phyloP scores from a whole-genome alignment of 2,329 filamentous ascomycete species.

The Cladosporium velox region DNA sequence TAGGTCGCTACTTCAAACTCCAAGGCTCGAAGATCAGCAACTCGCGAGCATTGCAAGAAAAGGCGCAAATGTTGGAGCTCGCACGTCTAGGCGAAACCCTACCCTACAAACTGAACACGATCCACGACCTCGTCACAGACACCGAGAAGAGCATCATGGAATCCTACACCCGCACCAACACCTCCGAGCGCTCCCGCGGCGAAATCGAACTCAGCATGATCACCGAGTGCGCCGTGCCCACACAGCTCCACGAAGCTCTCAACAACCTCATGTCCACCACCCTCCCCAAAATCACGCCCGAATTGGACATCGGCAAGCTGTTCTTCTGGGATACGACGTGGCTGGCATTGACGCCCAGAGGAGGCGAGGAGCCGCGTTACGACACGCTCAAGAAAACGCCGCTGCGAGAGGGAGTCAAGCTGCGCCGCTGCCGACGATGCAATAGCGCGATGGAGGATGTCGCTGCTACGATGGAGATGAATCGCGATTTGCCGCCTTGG shows the following conservation, averaged over 20 bases:
- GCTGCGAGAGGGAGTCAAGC: conserved; percentile 36
- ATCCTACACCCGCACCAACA: conserved; percentile 53
- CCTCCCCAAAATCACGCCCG: conserved; percentile 58
- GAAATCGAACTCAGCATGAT: conserved; percentile 56
- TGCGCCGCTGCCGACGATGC: conserved; percentile 49
- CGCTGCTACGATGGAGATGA: conserved; percentile 26
- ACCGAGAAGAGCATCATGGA: conserved; percentile 66
- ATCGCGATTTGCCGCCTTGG: conserved; percentile 32
- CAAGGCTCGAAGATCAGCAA: conserved; percentile 23
- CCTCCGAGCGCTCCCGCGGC: conserved; percentile 49
- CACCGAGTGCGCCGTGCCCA: conserved; percentile 54
- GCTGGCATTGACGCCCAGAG: conserved; percentile 57
- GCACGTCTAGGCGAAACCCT: conserved; percentile 53
- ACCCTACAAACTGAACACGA: conserved; percentile 48
- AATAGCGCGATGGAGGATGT: conserved; percentile 51
- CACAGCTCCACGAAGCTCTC: conserved; percentile 52
- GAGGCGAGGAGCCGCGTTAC: conserved; percentile 52
- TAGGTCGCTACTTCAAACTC: conserved; percentile 42
- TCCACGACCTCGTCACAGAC: conserved; percentile 55
- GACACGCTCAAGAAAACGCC: conserved; percentile 59
- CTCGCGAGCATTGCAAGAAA: conserved; percentile 51
- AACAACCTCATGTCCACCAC: conserved; percentile 50
- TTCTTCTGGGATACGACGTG: conserved; percentile 73
- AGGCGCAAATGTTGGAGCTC: conserved; percentile 52
- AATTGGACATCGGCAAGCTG: conserved; percentile 66